Evolutionary conservation across 345 rosid genomes (phyloP).

Genomic region (Pugionium dolabratum): DNA sequence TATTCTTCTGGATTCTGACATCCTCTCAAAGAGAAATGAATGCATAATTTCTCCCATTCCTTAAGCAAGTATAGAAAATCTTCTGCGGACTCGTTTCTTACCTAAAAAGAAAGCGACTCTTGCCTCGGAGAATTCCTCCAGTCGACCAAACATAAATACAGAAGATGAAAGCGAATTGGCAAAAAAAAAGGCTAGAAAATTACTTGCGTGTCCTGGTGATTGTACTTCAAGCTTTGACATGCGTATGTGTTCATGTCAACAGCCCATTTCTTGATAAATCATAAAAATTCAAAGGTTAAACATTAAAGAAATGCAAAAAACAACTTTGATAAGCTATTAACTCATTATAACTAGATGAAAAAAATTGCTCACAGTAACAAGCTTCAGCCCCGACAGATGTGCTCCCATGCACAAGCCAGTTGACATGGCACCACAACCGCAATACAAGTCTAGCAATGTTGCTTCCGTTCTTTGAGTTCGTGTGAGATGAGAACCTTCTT

Average conservation of each 20-base stretch:
- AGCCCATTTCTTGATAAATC: conserved; percentile 44
- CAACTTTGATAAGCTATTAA: neutral
- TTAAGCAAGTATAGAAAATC: conserved; percentile 31
- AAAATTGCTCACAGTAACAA: conserved; percentile 54
- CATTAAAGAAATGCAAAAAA: neutral
- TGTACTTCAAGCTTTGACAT: conserved; percentile 40
- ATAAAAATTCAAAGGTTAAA: neutral
- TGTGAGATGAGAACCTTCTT: conserved; percentile 25
- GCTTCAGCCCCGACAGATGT: conserved; percentile 51
- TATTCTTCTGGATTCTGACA: conserved; percentile 16
- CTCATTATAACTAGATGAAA: neutral
- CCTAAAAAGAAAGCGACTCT: conserved; percentile 12
- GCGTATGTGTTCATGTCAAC: conserved; percentile 44
- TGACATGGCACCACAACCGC: conserved; percentile 93
- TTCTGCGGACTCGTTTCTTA: conserved; percentile 41
- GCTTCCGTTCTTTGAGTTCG: conserved; percentile 33
- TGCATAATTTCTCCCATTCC: conserved; percentile 37
- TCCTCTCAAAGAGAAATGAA: conserved; percentile 44
- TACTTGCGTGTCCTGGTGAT: conserved; percentile 50
- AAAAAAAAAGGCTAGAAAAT: neutral
- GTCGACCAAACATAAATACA: neutral
- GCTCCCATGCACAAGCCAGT: conserved; percentile 82
- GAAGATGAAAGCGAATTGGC: too few species aligned
- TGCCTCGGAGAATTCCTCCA: neutral
- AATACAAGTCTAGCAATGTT: conserved; percentile 65